phyloP scores from a whole-genome alignment of 2,329 filamentous ascomycete species.

The Chlorencoelia australis region DNA sequence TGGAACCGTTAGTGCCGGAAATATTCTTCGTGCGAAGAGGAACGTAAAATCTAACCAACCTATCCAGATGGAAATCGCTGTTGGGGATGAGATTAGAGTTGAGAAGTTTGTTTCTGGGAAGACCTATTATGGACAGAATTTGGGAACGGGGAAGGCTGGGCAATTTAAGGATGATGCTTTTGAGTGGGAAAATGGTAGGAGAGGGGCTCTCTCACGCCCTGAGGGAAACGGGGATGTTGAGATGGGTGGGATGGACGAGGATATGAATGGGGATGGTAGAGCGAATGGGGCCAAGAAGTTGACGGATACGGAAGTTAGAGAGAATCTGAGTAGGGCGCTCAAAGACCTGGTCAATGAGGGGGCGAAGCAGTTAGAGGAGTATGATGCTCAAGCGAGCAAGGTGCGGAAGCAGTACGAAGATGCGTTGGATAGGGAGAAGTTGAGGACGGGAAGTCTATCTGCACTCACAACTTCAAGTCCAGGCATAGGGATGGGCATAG shows the following conservation, averaged over 20 bases:
- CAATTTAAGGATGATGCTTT: neutral
- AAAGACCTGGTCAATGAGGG: slow-evolving; percentile 10
- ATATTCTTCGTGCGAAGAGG: too few relatives aligned
- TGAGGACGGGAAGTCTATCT: too few relatives aligned
- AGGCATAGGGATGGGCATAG: too few relatives aligned
- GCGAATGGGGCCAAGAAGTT: neutral
- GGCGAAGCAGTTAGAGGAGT: slow-evolving; percentile 11
- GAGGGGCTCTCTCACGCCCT: neutral
- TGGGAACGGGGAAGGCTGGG: neutral
- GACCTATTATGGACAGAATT: neutral
- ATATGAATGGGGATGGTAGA: neutral
- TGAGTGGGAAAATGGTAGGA: neutral
- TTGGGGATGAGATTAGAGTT: neutral
- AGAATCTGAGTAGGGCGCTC: slow-evolving; percentile 7
- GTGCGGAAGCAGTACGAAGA: slow-evolving; percentile 6
- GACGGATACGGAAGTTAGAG: slow-evolving; percentile 9
- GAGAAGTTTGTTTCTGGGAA: neutral
- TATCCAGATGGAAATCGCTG: neutral
- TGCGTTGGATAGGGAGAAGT: slow-evolving; percentile 8
- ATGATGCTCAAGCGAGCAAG: slow-evolving; percentile 14
- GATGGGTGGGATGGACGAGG: neutral
- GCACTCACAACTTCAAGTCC: too few relatives aligned
- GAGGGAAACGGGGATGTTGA: too few relatives aligned
- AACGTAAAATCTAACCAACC: too few relatives aligned
- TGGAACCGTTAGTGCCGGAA: too few relatives aligned